These are phyloP conservation scores for Saxophila tyrrhenica DNA, from an alignment of 495 filamentous ascomycete species.

Conservation along the genomic window DNA sequence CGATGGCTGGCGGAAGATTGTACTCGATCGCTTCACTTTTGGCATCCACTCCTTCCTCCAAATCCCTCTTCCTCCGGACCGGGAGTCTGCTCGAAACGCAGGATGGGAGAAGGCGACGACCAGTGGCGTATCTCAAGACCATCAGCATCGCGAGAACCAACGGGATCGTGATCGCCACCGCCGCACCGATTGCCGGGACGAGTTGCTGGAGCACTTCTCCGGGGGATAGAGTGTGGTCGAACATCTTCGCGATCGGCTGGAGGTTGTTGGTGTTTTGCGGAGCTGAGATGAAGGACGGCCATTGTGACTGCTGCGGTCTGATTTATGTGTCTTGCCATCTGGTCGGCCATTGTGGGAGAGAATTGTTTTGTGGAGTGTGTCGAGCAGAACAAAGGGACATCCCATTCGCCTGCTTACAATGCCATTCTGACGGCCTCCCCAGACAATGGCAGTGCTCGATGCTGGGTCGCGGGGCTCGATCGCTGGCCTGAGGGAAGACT, in stretches of 20 bases:
- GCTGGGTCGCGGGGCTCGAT: neutral
- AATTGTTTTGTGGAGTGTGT: neutral
- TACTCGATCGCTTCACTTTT: neutral
- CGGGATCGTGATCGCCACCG: neutral
- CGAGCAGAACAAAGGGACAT: neutral
- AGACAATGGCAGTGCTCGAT: neutral
- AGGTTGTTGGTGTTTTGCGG: neutral
- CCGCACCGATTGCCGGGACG: neutral
- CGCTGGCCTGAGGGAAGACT: neutral
- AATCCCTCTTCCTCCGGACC: neutral
- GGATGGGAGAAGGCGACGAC: neutral
- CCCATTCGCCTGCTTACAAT: neutral
- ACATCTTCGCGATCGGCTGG: neutral
- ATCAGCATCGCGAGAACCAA: neutral
- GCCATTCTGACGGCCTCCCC: neutral
- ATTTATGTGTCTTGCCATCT: neutral
- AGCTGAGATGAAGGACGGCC: neutral
- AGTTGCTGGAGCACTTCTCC: neutral
- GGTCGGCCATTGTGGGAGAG: neutral
- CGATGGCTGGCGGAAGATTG: neutral
- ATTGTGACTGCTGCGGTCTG: neutral
- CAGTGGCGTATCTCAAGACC: neutral
- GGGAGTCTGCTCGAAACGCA: neutral
- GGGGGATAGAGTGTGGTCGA: neutral
- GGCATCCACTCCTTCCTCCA: neutral